phyloP scores from a whole-genome alignment of 148 eudicot species.

The Chenopodium formosanum region DNA sequence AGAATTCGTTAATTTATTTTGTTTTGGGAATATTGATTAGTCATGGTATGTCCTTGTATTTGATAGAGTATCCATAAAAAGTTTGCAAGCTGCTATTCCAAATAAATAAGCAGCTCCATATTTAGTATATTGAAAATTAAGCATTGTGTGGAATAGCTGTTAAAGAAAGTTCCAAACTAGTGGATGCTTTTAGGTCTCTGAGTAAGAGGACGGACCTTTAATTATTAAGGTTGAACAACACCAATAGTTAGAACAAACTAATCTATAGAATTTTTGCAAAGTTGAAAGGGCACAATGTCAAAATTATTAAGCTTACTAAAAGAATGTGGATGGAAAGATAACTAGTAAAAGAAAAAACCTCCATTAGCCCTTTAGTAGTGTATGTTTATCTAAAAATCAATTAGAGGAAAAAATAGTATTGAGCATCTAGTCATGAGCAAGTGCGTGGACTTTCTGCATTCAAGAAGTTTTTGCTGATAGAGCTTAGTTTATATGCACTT shows the following conservation, averaged over 20 bases:
- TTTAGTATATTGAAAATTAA: too few relatives aligned
- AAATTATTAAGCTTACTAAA: not conserved
- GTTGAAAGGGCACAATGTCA: not conserved
- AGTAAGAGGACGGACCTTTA: not conserved
- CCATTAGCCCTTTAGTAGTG: not conserved
- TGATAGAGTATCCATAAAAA: not conserved
- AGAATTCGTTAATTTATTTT: not conserved
- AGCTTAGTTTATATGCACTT: not conserved
- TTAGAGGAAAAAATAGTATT: not conserved
- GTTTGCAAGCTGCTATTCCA: not conserved
- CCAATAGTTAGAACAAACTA: not conserved
- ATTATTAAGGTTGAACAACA: not conserved
- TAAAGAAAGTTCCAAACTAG: not conserved
- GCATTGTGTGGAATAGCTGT: not conserved
- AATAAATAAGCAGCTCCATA: too few relatives aligned
- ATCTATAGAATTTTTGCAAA: not conserved
- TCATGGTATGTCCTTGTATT: not conserved
- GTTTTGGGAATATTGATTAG: not conserved
- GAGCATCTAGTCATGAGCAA: not conserved
- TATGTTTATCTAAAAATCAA: not conserved
- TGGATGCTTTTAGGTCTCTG: not conserved
- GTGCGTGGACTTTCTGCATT: not conserved
- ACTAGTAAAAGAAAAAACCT: slow-evolving; percentile 1
- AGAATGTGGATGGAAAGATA: not conserved
- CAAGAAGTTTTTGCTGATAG: slow-evolving; percentile 2